Evolutionary conservation across 2,329 filamentous ascomycete species (phyloP), one percentile per base, ranked within the genome.

Genomic region (Bipolaris cookei): DNA sequence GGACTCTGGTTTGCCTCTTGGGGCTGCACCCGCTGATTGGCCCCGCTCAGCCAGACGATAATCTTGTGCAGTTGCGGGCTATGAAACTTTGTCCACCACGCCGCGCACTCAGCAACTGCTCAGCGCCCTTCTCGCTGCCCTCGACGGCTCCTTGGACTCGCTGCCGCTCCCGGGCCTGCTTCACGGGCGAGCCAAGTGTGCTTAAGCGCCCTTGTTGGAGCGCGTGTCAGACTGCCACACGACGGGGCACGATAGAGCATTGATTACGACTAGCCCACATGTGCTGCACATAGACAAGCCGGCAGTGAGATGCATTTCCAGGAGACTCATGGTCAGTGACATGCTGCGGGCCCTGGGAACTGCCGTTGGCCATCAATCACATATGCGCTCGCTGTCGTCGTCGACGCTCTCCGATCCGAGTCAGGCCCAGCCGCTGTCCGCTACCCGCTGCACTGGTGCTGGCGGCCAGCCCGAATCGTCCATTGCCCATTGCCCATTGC

Each of bases 321-420:
- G 21, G 21, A 28, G 54, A 47, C 55, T 62, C 5, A 4, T 11
- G 10, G 28, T 13, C 39, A 62, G 63, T 52, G 48, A 41, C 45
- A 54, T 55, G 56, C 51, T 59, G 54, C 54, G 53, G 54, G 45
- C 55, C 56, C 28, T 49, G 23, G 10, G 39, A 41, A 56, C 51
- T 37, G 42, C 46, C 50, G 43, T 30, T 58, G 28, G 10, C 28
- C 52, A 56, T 69, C 61, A 63, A 69, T 70, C 62, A 54, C 48
- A 64, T 62, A 52, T 52, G 54, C 64, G 65, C 68, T 64, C 28
- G 28, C 28, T 30, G 7, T 11, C 28, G 23, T 25, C 23, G 6
- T 25, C 23, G 23, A 68, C 37, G 69, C 71, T 70, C 18, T 37
- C 21, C n/a, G 32, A 16, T 14, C 20, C 39, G 55, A 39, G 37